Evolutionary conservation across 1,284 basidiomycete genomes (phyloP).

Genomic region (Trametes hirsuta): DNA sequence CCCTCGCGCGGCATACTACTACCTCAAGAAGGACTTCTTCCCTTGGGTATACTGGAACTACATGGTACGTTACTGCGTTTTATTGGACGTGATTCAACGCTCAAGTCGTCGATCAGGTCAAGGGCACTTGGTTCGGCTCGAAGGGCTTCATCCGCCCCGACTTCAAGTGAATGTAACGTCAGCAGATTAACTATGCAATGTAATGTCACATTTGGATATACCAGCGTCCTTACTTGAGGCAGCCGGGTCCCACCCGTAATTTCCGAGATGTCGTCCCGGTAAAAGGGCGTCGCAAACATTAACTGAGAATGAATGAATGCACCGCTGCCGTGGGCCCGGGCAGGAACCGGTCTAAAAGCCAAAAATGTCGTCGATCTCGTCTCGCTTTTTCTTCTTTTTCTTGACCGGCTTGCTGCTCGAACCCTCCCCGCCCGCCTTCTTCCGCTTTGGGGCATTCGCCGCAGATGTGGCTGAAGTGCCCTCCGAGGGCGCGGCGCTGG

Average conservation of each 20-base stretch:
- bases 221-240: neutral
- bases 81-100: neutral
- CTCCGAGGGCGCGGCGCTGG: neutral
- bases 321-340: neutral
- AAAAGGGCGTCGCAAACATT: no score
- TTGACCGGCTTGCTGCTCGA: constrained; percentile 38
- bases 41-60: constrained; percentile 87
- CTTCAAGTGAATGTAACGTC: constrained; percentile 27
- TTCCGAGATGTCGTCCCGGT: neutral
- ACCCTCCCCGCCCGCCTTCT: constrained; percentile 18
- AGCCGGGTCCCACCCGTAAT: no score
- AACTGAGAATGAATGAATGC: neutral
- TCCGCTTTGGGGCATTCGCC: constrained; percentile 22
- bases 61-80: constrained; percentile 49
- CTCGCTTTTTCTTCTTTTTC: constrained; percentile 42
- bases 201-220: neutral
- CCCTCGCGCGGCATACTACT: constrained; percentile 80
- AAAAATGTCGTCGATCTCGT: constrained; percentile 76
- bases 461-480: neutral
- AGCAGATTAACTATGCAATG: neutral
- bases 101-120: constrained; percentile 44
- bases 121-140: constrained; percentile 71
- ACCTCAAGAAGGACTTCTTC: constrained; percentile 93
- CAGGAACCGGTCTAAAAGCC: constrained; percentile 38
- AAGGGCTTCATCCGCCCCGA: constrained; percentile 55